phyloP scores from a whole-genome alignment of 108 stramenopile genomes.

The Conticribra guillardii region DNA sequence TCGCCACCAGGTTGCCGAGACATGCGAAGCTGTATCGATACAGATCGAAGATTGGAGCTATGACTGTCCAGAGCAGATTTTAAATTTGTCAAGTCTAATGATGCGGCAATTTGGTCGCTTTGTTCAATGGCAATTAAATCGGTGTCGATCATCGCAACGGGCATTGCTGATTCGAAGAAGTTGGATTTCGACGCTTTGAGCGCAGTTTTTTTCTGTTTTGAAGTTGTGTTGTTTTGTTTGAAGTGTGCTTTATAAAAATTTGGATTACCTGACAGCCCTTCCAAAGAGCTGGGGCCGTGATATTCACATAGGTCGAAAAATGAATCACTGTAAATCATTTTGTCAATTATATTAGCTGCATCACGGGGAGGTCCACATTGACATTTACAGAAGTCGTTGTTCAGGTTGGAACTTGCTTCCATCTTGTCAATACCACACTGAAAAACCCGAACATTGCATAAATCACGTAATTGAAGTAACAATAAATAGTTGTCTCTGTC shows the following conservation, averaged over 20 bases:
- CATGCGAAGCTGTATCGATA: slow-evolving; percentile 14
- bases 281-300: slow-evolving; percentile 39
- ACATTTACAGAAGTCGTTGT: not conserved
- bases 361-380: slow-evolving; percentile 27
- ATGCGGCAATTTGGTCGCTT: slow-evolving; percentile 1
- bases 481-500: slow-evolving; percentile 21
- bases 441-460: slow-evolving; percentile 18
- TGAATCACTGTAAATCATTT: slow-evolving; percentile 23
- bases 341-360: slow-evolving; percentile 32
- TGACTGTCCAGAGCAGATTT: slow-evolving; percentile 12
- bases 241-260: slow-evolving; percentile 42
- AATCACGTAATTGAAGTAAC: slow-evolving; percentile 32
- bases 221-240: too few relatives aligned
- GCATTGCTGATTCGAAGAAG: too few relatives aligned
- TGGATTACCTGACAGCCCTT: slow-evolving; percentile 39
- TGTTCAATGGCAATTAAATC: slow-evolving; percentile 14
- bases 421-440: slow-evolving; percentile 1
- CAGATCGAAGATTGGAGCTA: slow-evolving; percentile 12
- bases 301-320: slow-evolving; percentile 49
- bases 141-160: slow-evolving; percentile 6
- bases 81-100: slow-evolving; percentile 12
- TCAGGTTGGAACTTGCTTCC: not conserved
- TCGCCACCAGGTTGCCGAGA: slow-evolving; percentile 17
- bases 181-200: too few relatives aligned
- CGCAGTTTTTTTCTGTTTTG: too few relatives aligned